Percentiles rank a stretch among this genome's conserved stretches.
These are phyloP conservation scores for Platismatia glauca DNA, from an alignment of 495 filamentous ascomycete species.

Conservation along the genomic window DNA sequence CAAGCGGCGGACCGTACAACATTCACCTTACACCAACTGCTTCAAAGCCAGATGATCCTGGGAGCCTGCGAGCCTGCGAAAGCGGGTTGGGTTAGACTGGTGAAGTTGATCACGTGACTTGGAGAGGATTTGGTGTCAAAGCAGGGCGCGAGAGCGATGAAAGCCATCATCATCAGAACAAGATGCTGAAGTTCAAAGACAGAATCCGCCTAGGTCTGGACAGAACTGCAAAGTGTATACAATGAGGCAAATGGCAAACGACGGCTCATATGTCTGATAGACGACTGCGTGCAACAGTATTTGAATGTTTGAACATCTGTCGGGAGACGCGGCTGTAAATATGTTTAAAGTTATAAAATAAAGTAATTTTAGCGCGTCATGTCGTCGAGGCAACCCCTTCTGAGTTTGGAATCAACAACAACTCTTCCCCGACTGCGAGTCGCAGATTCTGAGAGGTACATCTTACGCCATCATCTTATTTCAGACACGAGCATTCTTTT, in stretches of 20 bases:
- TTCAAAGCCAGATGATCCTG: not conserved
- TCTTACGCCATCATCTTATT: not conserved
- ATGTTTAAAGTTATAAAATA: not conserved
- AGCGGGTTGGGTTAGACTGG: too few species aligned
- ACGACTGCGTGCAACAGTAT: not conserved
- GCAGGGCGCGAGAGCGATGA: not conserved
- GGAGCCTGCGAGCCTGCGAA: not conserved
- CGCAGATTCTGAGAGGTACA: not conserved
- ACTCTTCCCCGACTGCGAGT: not conserved
- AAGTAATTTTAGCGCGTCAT: not conserved
- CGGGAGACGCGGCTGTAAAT: not conserved
- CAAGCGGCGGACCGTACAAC: not conserved
- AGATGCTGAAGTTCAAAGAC: not conserved
- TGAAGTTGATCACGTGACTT: not conserved
- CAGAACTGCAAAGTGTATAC: not conserved
- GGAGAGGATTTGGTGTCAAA: not conserved
- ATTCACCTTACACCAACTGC: too few species aligned
- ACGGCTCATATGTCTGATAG: not conserved
- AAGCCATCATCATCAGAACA: not conserved
- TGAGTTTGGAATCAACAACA: not conserved
- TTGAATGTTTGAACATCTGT: not conserved
- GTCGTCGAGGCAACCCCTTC: not conserved
- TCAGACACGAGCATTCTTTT: not conserved
- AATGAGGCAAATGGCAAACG: too few species aligned
- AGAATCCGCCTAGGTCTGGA: not conserved